Evolutionary conservation across 768 basidiomycete genomes (phyloP), one percentile per base, ranked within the genome.

Genomic region (Mycena albidolilacea): DNA sequence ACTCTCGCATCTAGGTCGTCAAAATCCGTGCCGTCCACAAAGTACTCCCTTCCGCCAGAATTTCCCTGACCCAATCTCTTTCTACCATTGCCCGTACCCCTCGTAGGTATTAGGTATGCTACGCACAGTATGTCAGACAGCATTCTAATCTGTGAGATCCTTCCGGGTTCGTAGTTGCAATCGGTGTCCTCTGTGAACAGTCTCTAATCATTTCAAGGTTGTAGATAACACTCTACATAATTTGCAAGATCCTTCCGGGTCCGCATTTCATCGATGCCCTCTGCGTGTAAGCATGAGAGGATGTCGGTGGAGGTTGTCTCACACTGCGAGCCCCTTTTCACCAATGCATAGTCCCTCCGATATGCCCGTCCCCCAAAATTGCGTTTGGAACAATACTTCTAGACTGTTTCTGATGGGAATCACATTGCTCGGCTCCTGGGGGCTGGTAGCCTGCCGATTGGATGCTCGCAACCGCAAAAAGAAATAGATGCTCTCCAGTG

Each of bases 201-300:
- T 43, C 9, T 43, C 41, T 14, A 43, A 55, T 55, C 23, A 30
- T 7, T 21, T 55, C 23, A 35, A 21, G 21, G 9, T 52, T 52
- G 19, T n/a, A 52, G 19, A n/a, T 52, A 43, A 43, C 41, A 43
- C 14, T 10, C 5, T 30, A 30, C 11, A 60, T 15, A 12, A 11
- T 12, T 39, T 2, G n/a, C 64, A 66, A 66, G 64, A 5, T 66
- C 52, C 64, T 66, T 43, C 64, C 64, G 64, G 39, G 52, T 55
- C 54, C 64, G 52, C 41, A 15, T 43, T 37, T 38, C 38, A n/a
- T 55, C 64, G 38, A 50, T 14, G 15, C 11, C 7, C 21, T 66
- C 59, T 30, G 3, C 3, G 30, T 30, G 30, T 30, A 3, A 30
- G 30, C 63, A 35, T 64, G 63, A n/a, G 63, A 64, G 46, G 30